These are phyloP conservation scores for Aspergillus diversus DNA, from an alignment of 495 filamentous ascomycete genomes.

Conservation along the genomic window DNA sequence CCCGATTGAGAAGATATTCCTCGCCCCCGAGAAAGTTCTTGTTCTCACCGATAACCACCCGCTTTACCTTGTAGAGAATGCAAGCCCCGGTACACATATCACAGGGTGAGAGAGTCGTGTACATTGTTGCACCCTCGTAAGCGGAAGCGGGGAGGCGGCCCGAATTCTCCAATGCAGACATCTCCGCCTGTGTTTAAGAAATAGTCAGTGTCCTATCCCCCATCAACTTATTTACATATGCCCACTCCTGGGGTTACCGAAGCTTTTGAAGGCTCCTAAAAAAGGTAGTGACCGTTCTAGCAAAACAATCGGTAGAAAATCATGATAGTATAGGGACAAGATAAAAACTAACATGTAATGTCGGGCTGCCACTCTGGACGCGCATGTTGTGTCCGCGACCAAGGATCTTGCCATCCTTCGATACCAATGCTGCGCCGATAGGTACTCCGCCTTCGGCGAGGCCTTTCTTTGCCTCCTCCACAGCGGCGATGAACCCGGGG, in stretches of 20 bases:
- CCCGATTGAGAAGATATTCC: constrained; percentile 68
- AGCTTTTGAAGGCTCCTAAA: too few species aligned
- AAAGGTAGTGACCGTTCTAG: too few species aligned
- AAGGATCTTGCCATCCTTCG: constrained; percentile 70
- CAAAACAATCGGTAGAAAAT: neutral
- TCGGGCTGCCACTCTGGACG: constrained; percentile 74
- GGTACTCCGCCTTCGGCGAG: constrained; percentile 78
- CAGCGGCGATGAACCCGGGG: constrained; percentile 59
- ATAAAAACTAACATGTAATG: constrained; percentile 65
- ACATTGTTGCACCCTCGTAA: constrained; percentile 80
- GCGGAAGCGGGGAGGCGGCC: constrained; percentile 72
- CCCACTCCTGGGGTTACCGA: too few species aligned
- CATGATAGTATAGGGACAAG: neutral
- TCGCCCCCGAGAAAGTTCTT: constrained; percentile 79
- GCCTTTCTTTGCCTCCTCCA: constrained; percentile 74
- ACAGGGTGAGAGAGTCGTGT: constrained; percentile 84
- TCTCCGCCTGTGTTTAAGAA: constrained; percentile 64
- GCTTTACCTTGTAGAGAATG: constrained; percentile 75
- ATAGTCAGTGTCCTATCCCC: neutral
- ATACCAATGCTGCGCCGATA: constrained; percentile 77
- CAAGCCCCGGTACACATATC: constrained; percentile 90
- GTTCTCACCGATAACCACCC: constrained; percentile 87
- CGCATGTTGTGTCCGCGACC: constrained; percentile 85
- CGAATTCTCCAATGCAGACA: constrained; percentile 76
- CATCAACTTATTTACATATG: neutral